These are phyloP conservation scores for Plasmodium gallinaceum DNA, from an alignment of 169 alveolate species.

Conservation along the genomic window DNA sequence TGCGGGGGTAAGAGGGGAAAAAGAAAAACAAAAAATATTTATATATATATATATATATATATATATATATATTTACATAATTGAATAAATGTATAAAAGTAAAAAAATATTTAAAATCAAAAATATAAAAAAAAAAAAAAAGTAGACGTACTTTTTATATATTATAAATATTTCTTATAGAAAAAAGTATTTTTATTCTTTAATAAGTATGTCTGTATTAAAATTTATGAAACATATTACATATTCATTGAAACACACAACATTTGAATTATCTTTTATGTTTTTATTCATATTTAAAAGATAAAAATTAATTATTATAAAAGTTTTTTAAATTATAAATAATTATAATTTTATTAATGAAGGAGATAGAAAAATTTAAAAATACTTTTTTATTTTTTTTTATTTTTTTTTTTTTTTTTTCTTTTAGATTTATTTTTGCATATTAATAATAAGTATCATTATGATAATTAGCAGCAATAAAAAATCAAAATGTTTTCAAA, in stretches of 20 bases:
- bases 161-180: too few relatives aligned
- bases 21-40: background rate
- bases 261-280: too few relatives aligned
- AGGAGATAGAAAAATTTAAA: background rate
- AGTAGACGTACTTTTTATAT: too few relatives aligned
- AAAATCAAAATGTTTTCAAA: constrained; percentile 30
- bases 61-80: background rate
- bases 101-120: too few relatives aligned
- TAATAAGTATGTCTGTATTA: too few relatives aligned
- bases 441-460: constrained; percentile 36
- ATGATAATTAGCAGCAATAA: constrained; percentile 18
- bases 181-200: too few relatives aligned
- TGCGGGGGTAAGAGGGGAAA: constrained; percentile 68
- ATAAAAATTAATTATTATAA: background rate
- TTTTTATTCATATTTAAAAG: background rate
- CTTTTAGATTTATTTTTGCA: constrained; percentile 54
- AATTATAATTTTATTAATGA: background rate
- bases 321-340: too few relatives aligned
- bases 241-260: too few relatives aligned
- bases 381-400: too few relatives aligned
- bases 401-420: constrained; percentile 1
- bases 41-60: constrained; percentile 16
- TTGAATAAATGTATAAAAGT: too few relatives aligned
- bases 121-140: too few relatives aligned
- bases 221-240: too few relatives aligned